Percentiles rank a stretch among this genome's conserved stretches.
phyloP scores from a whole-genome alignment of 2,329 filamentous ascomycete genomes.

The Alternaria longipes region DNA sequence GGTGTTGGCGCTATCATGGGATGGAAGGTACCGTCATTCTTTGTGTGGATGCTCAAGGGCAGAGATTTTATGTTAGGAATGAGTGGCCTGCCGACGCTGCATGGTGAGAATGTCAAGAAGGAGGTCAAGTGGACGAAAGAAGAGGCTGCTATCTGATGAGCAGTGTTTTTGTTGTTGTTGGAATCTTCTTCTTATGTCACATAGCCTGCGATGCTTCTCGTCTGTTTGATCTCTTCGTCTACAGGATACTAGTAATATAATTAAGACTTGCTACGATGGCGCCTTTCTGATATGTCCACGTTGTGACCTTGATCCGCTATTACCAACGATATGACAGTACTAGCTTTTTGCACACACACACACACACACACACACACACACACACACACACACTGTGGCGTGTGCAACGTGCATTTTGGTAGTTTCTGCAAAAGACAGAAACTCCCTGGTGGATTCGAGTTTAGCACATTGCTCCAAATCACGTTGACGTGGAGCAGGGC shows the following conservation, averaged over 20 bases:
- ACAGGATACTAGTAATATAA: background rate
- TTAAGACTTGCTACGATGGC: background rate
- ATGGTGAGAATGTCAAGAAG: slow-evolving; percentile 36
- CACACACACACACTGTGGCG: too few species aligned
- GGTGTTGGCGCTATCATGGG: slow-evolving; percentile 52
- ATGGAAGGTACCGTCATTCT: slow-evolving; percentile 48
- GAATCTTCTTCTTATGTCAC: background rate
- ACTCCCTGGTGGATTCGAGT: background rate
- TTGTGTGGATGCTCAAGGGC: slow-evolving; percentile 54
- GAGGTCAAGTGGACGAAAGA: slow-evolving; percentile 37
- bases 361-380: too few species aligned
- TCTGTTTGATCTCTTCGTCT: background rate
- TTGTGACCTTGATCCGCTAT: too few species aligned
- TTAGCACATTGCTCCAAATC: background rate
- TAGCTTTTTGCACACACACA: too few species aligned
- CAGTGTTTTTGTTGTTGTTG: background rate
- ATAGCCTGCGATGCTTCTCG: background rate
- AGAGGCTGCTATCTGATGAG: slow-evolving; percentile 30
- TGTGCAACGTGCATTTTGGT: background rate
- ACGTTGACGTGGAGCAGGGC: background rate
- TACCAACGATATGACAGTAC: too few species aligned
- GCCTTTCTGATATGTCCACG: too few species aligned
- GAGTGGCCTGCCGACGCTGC: slow-evolving; percentile 20
- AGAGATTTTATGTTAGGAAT: slow-evolving; percentile 51
- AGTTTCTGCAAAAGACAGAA: background rate